Evolutionary conservation across 805 yeast species (phyloP).

Genomic region (Tetrapisispora fleetii): DNA sequence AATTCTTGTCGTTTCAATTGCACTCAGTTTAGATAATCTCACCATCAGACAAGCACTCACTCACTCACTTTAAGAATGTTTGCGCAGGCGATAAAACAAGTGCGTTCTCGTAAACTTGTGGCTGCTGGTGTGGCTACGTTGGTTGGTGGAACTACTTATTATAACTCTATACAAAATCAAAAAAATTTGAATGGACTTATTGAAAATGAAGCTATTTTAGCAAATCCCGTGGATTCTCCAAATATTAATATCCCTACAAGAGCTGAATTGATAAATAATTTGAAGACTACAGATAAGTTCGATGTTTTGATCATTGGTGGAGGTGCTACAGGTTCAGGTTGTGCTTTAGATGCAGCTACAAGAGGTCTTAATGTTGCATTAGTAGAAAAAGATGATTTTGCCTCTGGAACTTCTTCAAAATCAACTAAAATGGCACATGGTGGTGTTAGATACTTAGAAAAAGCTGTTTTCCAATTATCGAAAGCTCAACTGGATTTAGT

Average conservation of each 20-base stretch:
- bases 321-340: conserved; percentile 93
- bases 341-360: conserved; percentile 83
- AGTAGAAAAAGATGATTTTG: conserved; percentile 81
- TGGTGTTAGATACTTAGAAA: conserved; percentile 90
- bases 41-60: neutral
- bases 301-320: conserved; percentile 90
- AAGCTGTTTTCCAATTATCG: conserved; percentile 86
- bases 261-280: conserved; percentile 39
- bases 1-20: no score
- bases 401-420: conserved; percentile 86
- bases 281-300: conserved; percentile 41
- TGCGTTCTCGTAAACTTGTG: neutral
- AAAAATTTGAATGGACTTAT: neutral
- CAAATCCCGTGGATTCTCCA: conserved; percentile 11
- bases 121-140: conserved; percentile 9
- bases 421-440: conserved; percentile 97
- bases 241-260: conserved; percentile 36
- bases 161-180: neutral
- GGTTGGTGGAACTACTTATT: conserved; percentile 2
- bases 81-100: neutral
- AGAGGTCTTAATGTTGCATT: conserved; percentile 85
- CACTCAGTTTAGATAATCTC: no score
- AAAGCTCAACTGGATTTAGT: conserved; percentile 84
- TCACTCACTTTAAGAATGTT: neutral
- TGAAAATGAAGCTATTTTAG: neutral